Conservation (phyloP, 2,329 filamentous ascomycete species). For the Paradendryphiella salina region DNA sequence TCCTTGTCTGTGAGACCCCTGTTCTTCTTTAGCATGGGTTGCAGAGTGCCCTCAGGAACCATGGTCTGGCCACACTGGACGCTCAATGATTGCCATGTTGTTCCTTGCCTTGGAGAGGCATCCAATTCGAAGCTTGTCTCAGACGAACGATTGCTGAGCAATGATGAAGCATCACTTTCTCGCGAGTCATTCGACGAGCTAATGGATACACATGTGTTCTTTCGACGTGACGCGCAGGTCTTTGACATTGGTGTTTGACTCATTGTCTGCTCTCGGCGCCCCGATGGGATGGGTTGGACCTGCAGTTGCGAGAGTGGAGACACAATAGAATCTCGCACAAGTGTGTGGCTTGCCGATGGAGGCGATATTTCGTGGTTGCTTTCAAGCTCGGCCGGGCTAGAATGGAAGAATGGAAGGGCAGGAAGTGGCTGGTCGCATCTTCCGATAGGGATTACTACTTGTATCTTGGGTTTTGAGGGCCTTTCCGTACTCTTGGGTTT, state of each 20-base stretch:
- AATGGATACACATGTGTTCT: slow-evolving; percentile 23
- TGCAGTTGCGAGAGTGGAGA: slow-evolving; percentile 35
- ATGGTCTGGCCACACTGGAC: slow-evolving; percentile 24
- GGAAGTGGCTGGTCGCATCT: slow-evolving; percentile 38
- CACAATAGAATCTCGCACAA: slow-evolving; percentile 35
- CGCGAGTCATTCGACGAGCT: slow-evolving; percentile 44
- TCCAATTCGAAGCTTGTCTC: slow-evolving; percentile 46
- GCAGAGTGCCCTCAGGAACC: slow-evolving; percentile 31
- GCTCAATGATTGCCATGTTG: slow-evolving; percentile 21
- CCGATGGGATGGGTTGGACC: slow-evolving; percentile 18
- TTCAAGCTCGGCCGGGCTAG: slow-evolving; percentile 26
- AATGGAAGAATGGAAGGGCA: slow-evolving; percentile 33
- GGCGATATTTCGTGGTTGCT: slow-evolving; percentile 38
- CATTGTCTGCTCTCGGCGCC: slow-evolving; percentile 22
- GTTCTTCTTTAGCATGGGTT: slow-evolving; percentile 16
- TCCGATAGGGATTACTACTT: slow-evolving; percentile 44
- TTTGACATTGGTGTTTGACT: slow-evolving; percentile 5
- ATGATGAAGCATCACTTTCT: slow-evolving; percentile 45
- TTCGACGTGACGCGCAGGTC: slow-evolving; percentile 13
- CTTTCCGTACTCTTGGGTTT: slow-evolving; percentile 18
- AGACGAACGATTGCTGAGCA: slow-evolving; percentile 47
- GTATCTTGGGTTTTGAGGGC: slow-evolving; percentile 39
- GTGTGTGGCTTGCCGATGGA: slow-evolving; percentile 31
- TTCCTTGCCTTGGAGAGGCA: slow-evolving; percentile 17
- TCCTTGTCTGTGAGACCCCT: slow-evolving; percentile 11